Base-by-base conservation (phyloP, 768 basidiomycete species). In the Lactarius sp. region DNA sequence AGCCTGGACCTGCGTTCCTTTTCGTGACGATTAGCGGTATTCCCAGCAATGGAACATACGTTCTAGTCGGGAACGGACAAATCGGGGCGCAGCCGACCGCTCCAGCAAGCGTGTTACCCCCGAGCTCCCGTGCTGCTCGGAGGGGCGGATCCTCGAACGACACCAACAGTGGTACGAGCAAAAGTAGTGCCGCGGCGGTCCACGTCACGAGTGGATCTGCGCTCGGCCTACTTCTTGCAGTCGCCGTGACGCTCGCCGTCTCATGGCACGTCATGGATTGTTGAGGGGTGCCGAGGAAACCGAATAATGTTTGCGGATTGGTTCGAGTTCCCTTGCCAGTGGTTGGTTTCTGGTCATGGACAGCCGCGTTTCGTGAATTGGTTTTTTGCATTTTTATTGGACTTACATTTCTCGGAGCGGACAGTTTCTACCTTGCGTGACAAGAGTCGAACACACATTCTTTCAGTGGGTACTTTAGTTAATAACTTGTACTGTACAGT, bases 1-100 rank as follows among this genome's bases (percentile, higher is more conserved):
- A 89, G 70, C 95, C 95, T 6, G 94, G 95, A 6, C 94, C 95
- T 10, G 90, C 84, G 0, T 78, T 94, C 66, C 64, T 95, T 62
- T 97, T 85, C 70, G 88, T 95, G 64, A 88, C 85, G 51, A 81
- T 97, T 64, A 80, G 86, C 67, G 94, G 92, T 8, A 52, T 59
- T 33, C 58, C 58, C 27, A 59, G 58, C 50, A 59, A 59, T 10
- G 58, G 58, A n/a, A 50, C 84, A 8, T 82, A 81, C 73, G 80
- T 95, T 60, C 88, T 85, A 58, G 80, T 94, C 33, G 95, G 95
- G 4, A 86, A 78, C 61, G 94, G 95, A 0, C 73, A 83, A 59
- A 80, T 97, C 20, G 92, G 85, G 56, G 74, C 73, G 2, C 95
- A 97, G 72, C 80, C 87, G 1, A 81, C 77, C 0, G 65, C 73